phyloP scores from a whole-genome alignment of 2,329 filamentous ascomycete species.

The Sphaerulina vaccinii region DNA sequence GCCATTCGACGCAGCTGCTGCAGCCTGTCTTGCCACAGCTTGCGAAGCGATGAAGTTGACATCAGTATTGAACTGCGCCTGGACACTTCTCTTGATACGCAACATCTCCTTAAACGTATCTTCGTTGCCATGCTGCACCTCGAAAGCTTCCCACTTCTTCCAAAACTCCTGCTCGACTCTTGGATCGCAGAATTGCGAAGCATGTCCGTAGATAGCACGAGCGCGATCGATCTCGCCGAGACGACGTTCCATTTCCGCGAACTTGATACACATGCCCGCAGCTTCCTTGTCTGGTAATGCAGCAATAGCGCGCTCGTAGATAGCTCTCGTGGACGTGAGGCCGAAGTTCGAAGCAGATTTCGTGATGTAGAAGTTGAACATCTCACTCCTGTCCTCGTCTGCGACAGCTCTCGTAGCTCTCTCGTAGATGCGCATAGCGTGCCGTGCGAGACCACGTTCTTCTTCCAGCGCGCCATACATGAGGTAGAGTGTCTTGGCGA shows the following conservation, averaged over 20 bases:
- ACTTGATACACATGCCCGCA: conserved; percentile 97
- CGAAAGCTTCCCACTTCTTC: conserved; percentile 95
- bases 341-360: conserved; percentile 98
- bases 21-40: conserved; percentile 74
- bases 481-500: conserved; percentile 91
- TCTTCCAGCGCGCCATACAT: conserved; percentile 99
- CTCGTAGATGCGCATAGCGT: conserved; percentile 99
- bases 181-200: conserved; percentile 95
- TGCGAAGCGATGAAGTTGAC: conserved; percentile 98
- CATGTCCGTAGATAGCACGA: conserved; percentile 92
- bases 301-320: conserved; percentile 93
- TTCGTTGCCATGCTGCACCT: conserved; percentile 97
- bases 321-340: conserved; percentile 86
- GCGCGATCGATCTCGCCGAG: conserved; percentile 93
- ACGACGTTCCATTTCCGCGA: conserved; percentile 92
- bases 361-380: conserved; percentile 99
- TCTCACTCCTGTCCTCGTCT: conserved; percentile 90
- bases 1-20: conserved; percentile 39
- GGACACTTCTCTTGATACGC: conserved; percentile 92
- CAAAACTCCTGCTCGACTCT: conserved; percentile 87
- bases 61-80: conserved; percentile 97
- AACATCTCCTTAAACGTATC: conserved; percentile 99
- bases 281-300: conserved; percentile 91
- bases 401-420: conserved; percentile 90
- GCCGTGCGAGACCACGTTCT: conserved; percentile 86